Percentiles rank a stretch among this genome's conserved stretches.
These are phyloP conservation scores for Pythium coloratum DNA, from an alignment of 352 stramenopile genomes.

Conservation along the genomic window DNA sequence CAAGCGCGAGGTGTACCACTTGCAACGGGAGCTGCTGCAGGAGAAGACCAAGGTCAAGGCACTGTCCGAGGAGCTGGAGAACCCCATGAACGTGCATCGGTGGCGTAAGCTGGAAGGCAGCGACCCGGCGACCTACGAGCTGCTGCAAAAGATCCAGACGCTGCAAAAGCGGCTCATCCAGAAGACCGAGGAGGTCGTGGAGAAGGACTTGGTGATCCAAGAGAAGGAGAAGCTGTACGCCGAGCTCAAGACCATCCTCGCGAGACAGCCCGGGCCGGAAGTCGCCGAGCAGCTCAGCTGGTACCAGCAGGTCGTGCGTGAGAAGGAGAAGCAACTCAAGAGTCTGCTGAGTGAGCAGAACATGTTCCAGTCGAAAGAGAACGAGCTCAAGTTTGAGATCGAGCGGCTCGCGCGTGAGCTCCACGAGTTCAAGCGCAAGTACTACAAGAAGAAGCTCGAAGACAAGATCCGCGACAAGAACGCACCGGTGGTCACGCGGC, in stretches of 20 bases:
- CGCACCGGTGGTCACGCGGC: constrained; percentile 28
- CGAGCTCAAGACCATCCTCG: constrained; percentile 93
- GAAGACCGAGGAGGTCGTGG: constrained; percentile 95
- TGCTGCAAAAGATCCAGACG: constrained; percentile 97
- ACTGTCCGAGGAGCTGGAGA: constrained; percentile 95
- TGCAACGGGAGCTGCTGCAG: constrained; percentile 92
- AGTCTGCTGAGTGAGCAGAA: constrained; percentile 96
- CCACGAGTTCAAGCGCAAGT: constrained; percentile 95
- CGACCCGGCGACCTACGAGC: constrained; percentile 94
- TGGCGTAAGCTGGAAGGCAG: constrained; percentile 97
- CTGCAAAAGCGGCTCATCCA: constrained; percentile 94
- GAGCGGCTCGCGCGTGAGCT: constrained; percentile 91
- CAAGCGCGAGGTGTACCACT: constrained; percentile 86
- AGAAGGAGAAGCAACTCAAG: constrained; percentile 97
- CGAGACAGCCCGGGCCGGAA: constrained; percentile 92
- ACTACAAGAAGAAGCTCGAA: constrained; percentile 93
- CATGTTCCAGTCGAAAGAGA: constrained; percentile 94
- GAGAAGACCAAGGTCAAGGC: constrained; percentile 97
- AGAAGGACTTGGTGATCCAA: constrained; percentile 94
- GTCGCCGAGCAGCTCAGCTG: constrained; percentile 94
- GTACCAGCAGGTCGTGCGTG: constrained; percentile 94
- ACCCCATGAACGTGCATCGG: constrained; percentile 97
- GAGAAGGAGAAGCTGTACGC: constrained; percentile 96
- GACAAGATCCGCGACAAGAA: constrained; percentile 80
- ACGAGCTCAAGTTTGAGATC: constrained; percentile 96